Percentiles rank a stretch among this genome's conserved stretches.
phyloP scores from a whole-genome alignment of 305 asterid species.

The Fraxinus albicans region DNA sequence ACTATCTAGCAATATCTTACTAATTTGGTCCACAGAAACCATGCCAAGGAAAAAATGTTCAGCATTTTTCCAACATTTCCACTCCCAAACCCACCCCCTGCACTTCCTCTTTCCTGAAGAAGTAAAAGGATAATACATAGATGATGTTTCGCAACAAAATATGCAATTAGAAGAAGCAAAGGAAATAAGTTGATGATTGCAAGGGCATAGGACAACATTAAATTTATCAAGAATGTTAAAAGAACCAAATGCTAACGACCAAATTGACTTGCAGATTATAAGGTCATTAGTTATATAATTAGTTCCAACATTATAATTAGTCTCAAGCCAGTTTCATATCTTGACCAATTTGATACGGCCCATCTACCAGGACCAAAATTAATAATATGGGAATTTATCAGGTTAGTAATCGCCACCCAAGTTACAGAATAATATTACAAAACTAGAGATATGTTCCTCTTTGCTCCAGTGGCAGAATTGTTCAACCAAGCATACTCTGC shows the following conservation, averaged over 20 bases:
- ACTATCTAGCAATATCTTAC: constrained; percentile 14
- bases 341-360: background rate
- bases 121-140: background rate
- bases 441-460: constrained; percentile 9
- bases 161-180: constrained; percentile 2
- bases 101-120: constrained; percentile 9
- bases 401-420: background rate
- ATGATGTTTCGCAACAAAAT: background rate
- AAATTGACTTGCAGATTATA: background rate
- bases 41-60: constrained; percentile 3
- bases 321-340: background rate
- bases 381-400: background rate
- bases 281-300: constrained; percentile 1
- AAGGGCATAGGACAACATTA: constrained; percentile 4
- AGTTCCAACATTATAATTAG: background rate
- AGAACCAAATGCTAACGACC: constrained; percentile 3
- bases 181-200: background rate
- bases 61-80: background rate
- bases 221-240: constrained; percentile 1
- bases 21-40: constrained; percentile 4
- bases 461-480: background rate
- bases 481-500: background rate
- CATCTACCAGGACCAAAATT: constrained; percentile 5
- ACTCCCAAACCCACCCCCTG: background rate
- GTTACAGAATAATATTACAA: background rate